phyloP scores from a whole-genome alignment of 2,329 filamentous ascomycete species.

The Fusarium zealandicum region DNA sequence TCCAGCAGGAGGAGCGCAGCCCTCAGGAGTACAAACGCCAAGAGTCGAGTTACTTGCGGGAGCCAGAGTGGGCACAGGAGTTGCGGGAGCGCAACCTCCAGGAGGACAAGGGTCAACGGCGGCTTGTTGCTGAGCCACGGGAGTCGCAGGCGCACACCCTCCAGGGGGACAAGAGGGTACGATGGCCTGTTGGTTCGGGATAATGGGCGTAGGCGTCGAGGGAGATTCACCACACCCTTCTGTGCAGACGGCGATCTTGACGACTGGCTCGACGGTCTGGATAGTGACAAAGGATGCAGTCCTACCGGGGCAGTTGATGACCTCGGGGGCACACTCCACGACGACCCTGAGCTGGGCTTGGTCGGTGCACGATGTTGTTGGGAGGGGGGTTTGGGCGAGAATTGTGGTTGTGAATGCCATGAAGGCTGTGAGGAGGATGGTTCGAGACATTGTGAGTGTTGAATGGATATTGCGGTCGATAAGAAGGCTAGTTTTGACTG shows the following conservation, averaged over 20 bases:
- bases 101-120: constrained; percentile 10
- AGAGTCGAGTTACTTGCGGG: constrained; percentile 16
- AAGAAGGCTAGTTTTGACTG: not conserved
- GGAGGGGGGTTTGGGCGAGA: constrained; percentile 29
- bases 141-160: constrained; percentile 4
- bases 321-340: not conserved
- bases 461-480: not conserved
- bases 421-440: constrained; percentile 29
- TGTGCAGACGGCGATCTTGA: not conserved
- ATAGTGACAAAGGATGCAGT: constrained; percentile 4
- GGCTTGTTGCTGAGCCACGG: too few species aligned
- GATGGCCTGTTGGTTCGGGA: not conserved
- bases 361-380: constrained; percentile 8
- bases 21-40: constrained; percentile 6
- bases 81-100: too few species aligned
- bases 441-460: constrained; percentile 14
- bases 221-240: not conserved
- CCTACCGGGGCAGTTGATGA: not conserved
- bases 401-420: constrained; percentile 32
- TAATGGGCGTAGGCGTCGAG: not conserved
- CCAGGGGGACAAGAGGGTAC: constrained; percentile 7
- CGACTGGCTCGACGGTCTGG: not conserved
- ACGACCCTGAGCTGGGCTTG: not conserved
- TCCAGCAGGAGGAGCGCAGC: constrained; percentile 4
- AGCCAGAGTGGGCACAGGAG: too few species aligned